These are phyloP conservation scores for Lodderomyces pseudojiufengensis DNA, from an alignment of 1,139 yeast species.

Conservation along the genomic window DNA sequence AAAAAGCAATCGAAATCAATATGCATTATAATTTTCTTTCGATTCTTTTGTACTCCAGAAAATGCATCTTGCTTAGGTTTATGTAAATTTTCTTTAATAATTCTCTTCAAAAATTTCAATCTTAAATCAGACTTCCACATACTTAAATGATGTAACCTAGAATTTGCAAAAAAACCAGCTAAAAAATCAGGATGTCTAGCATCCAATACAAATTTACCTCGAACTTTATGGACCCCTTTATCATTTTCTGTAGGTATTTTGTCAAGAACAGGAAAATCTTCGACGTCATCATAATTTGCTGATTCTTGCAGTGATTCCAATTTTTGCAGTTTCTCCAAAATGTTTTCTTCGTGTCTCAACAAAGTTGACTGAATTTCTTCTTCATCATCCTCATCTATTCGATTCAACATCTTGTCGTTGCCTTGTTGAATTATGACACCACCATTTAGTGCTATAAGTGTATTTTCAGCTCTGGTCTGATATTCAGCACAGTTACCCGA, in stretches of 20 bases:
- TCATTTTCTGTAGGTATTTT: conserved; percentile 2
- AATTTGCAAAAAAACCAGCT: conserved; percentile 66
- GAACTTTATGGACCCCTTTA: conserved; percentile 12
- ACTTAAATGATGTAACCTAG: conserved; percentile 84
- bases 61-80: conserved; percentile 3
- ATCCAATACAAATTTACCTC: conserved; percentile 29
- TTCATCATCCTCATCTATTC: conserved; percentile 9
- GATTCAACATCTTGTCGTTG: conserved; percentile 5
- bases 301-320: conserved; percentile 5
- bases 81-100: conserved; percentile 21
- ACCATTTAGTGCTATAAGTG: too few relatives aligned
- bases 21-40: conserved; percentile 41
- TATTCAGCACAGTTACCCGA: too few relatives aligned
- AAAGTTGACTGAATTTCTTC: conserved; percentile 3
- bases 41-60: not conserved
- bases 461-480: too few relatives aligned
- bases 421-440: too few relatives aligned
- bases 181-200: conserved; percentile 81
- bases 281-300: conserved; percentile 9
- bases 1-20: conserved; percentile 94
- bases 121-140: conserved; percentile 81
- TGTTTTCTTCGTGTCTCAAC: conserved; percentile 6
- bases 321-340: conserved; percentile 7
- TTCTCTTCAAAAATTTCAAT: conserved; percentile 49
- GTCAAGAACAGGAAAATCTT: conserved; percentile 9